Evolutionary conservation across 352 stramenopile genomes (phyloP).

Genomic region (Saprolegnia diclina): DNA sequence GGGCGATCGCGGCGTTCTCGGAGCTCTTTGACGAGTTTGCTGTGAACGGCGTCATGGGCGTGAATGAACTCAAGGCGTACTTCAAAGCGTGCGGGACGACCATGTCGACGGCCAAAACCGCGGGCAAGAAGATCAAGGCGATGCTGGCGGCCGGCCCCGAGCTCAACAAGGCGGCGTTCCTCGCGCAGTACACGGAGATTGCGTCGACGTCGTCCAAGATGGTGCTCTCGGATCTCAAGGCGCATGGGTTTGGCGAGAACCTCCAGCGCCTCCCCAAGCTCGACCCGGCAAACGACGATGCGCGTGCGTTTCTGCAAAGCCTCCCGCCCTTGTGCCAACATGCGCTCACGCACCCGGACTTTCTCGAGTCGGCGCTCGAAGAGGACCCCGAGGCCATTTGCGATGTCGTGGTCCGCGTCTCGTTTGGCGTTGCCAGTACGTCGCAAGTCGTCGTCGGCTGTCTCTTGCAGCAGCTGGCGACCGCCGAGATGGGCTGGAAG

Average conservation of each 20-base stretch:
- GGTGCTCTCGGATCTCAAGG: slow-evolving; percentile 71
- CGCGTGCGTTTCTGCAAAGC: slow-evolving; percentile 36
- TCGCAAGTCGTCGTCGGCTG: slow-evolving; percentile 58
- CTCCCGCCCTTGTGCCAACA: slow-evolving; percentile 54
- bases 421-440: slow-evolving; percentile 51
- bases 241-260: slow-evolving; percentile 77
- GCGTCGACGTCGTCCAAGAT: slow-evolving; percentile 66
- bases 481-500: slow-evolving; percentile 82
- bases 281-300: slow-evolving; percentile 29
- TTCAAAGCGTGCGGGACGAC: slow-evolving; percentile 65
- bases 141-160: slow-evolving; percentile 54
- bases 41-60: slow-evolving; percentile 37
- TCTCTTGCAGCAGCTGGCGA: slow-evolving; percentile 71
- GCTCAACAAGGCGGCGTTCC: slow-evolving; percentile 67
- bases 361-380: slow-evolving; percentile 81
- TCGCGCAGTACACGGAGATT: slow-evolving; percentile 79
- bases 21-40: slow-evolving; percentile 75
- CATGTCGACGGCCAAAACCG: slow-evolving; percentile 42
- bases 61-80: slow-evolving; percentile 60
- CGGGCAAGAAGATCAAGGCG: slow-evolving; percentile 53
- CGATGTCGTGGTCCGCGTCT: slow-evolving; percentile 66
- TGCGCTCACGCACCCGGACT: slow-evolving; percentile 69
- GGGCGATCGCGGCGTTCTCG: slow-evolving; percentile 55
- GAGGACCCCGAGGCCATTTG: slow-evolving; percentile 78
- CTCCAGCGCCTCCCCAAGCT: slow-evolving; percentile 47